Base-by-base conservation (phyloP, 1,284 basidiomycete genomes). In the Leccinum angustisporum region DNA sequence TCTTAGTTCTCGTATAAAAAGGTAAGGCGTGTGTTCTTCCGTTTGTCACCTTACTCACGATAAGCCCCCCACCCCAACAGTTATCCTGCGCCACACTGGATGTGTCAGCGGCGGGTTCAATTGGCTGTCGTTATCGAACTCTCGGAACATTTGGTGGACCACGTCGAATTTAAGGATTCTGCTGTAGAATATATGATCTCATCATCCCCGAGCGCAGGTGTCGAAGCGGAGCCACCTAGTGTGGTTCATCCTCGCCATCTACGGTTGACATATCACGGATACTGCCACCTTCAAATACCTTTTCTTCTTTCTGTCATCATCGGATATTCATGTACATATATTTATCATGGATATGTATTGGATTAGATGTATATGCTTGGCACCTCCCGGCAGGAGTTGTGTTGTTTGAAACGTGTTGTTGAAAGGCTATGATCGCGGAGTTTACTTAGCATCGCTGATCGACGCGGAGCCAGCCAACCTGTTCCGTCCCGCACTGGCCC, bases 401-500 rank as follows among this genome's bases (percentile, higher is more conserved):
- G 38, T 40, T 5, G 10, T n/a, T 40, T 40, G 46, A 25, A 14
- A 25, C 7, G 46, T 11, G 46, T 48, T 48, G 8, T 50, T 14
- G 25, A 16, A 38, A 38, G 46, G 33, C 31, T 34, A 30, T 61
- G 27, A 21, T 64, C 65, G 65, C 68, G 67, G 66, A 70, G 68
- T 67, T 56, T 52, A 9, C n/a, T 14, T 25, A 56, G 43, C 31
- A 2, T 4, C 38, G 52, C 36, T 48, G 54, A 54, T 54, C 54
- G 21, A 54, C 54, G 34, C 34, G 31, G 54, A 21, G n/a, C 33
- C 21, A 21, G 21, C 48, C 13, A 27, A 27, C 5, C 27, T 5
- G 27, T 27, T 27, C 27, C 27, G 27, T 27, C 27, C 27, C 27
- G 27, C 27, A 25, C 25, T 25, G 25, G 25, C 25, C 25, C 25